Evolutionary conservation across 257 asterid genomes (phyloP).

Genomic region (Nyctanthes arbortristis): DNA sequence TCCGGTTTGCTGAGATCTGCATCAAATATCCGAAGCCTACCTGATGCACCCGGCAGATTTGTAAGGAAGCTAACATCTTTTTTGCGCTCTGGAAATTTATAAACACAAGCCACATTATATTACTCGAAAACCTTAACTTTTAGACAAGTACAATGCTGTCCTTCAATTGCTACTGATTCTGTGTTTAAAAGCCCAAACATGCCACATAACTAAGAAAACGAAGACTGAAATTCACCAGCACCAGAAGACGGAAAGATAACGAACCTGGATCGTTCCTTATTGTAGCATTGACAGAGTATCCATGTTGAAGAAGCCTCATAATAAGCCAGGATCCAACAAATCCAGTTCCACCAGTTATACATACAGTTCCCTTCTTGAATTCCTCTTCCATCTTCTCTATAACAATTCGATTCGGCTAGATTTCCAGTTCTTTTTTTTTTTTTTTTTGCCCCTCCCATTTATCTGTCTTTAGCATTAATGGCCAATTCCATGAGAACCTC

Average conservation of each 20-base stretch:
- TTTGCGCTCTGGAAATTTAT: constrained; percentile 21
- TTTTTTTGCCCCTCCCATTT: too few relatives aligned
- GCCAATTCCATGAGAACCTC: too few relatives aligned
- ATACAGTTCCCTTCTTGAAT: constrained; percentile 32
- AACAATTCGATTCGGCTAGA: neutral
- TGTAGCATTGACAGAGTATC: constrained; percentile 48
- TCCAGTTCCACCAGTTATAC: constrained; percentile 62
- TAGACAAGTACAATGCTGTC: too few relatives aligned
- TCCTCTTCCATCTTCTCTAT: constrained; percentile 19
- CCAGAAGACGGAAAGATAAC: neutral
- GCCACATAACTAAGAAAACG: neutral
- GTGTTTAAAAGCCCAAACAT: too few relatives aligned
- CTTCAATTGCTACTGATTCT: too few relatives aligned
- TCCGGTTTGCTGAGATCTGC: constrained; percentile 51
- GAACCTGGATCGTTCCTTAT: constrained; percentile 31
- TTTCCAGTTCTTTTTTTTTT: too few relatives aligned
- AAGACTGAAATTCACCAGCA: neutral
- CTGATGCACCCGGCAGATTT: constrained; percentile 43
- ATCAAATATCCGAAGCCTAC: constrained; percentile 39
- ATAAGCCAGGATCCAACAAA: constrained; percentile 49
- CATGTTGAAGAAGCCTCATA: constrained; percentile 48
- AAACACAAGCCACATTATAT: neutral
- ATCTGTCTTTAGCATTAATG: too few relatives aligned
- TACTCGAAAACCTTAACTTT: too few relatives aligned
- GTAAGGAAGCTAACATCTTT: constrained; percentile 46